A percentile compares a stretch with the other conserved stretches of the same genome.
These are phyloP conservation scores for Collybia sordida DNA, from an alignment of 768 basidiomycete species.

Conservation along the genomic window DNA sequence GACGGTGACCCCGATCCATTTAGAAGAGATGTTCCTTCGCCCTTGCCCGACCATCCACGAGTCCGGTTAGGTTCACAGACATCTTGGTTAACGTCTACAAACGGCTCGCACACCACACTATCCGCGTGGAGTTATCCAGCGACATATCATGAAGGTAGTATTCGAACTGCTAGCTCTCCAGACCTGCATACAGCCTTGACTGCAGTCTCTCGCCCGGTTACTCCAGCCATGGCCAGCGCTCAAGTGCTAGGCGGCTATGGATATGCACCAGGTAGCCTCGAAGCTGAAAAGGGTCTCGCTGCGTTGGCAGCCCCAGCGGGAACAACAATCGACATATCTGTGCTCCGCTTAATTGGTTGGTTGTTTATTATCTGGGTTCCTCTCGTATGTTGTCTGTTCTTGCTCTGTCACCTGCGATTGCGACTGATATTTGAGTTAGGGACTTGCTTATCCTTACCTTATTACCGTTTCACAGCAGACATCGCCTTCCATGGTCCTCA, in stretches of 20 bases:
- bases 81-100: constrained; percentile 72
- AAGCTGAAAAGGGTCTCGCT: constrained; percentile 54
- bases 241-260: constrained; percentile 72
- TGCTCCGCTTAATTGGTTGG: constrained; percentile 60
- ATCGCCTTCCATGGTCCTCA: constrained; percentile 34
- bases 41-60: constrained; percentile 37
- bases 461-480: constrained; percentile 38
- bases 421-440: constrained; percentile 33
- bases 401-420: background rate
- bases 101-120: constrained; percentile 54
- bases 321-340: constrained; percentile 53
- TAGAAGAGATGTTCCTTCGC: constrained; percentile 49
- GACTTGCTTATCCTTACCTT: constrained; percentile 64
- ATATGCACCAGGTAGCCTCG: constrained; percentile 42
- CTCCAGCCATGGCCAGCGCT: constrained; percentile 55
- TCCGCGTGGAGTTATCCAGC: constrained; percentile 73
- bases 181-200: constrained; percentile 44
- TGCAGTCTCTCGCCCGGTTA: constrained; percentile 43
- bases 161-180: constrained; percentile 34
- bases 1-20: constrained; percentile 63
- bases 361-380: constrained; percentile 68
- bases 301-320: constrained; percentile 44
- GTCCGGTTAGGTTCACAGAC: constrained; percentile 61
- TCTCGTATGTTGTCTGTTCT: constrained; percentile 44
- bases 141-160: constrained; percentile 33